These are phyloP conservation scores for Apium graveolens DNA, from an alignment of 129 eudicot genomes.

Conservation along the genomic window DNA sequence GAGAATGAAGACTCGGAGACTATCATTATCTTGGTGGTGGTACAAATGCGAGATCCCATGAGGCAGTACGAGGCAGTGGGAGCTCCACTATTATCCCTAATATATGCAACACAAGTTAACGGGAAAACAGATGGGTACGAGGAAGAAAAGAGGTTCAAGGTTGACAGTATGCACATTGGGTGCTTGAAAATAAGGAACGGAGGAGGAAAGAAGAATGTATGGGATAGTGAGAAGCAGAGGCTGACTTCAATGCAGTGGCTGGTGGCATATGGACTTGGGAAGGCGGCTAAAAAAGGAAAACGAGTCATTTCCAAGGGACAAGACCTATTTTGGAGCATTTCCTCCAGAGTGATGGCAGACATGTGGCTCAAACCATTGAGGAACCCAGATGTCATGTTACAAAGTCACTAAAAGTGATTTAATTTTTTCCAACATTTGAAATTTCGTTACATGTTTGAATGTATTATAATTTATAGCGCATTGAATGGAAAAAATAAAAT, in stretches of 20 bases:
- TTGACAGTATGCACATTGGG: conserved; percentile 54
- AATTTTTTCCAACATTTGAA: neutral
- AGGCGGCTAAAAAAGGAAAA: conserved; percentile 59
- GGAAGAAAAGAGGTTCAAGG: conserved; percentile 62
- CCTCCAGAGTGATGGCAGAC: conserved; percentile 82
- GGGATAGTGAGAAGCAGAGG: conserved; percentile 88
- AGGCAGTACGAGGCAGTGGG: conserved; percentile 93
- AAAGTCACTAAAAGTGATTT: conserved; percentile 12
- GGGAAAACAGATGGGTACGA: conserved; percentile 15
- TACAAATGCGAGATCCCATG: conserved; percentile 71
- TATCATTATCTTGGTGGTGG: conserved; percentile 38
- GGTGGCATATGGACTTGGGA: conserved; percentile 67
- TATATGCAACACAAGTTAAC: conserved; percentile 40
- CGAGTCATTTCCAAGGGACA: conserved; percentile 43
- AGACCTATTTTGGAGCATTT: conserved; percentile 78
- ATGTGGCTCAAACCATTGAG: conserved; percentile 95
- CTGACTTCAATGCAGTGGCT: conserved; percentile 91
- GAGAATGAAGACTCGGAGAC: conserved; percentile 23
- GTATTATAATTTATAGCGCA: neutral
- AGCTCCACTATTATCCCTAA: conserved; percentile 60
- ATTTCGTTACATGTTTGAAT: neutral
- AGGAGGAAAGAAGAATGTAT: conserved; percentile 44
- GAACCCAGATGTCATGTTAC: conserved; percentile 83
- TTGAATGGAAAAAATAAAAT: neutral
- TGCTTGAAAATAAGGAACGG: conserved; percentile 59